Conservation (phyloP, 495 filamentous ascomycete species). For the Penicillium roqueforti region DNA sequence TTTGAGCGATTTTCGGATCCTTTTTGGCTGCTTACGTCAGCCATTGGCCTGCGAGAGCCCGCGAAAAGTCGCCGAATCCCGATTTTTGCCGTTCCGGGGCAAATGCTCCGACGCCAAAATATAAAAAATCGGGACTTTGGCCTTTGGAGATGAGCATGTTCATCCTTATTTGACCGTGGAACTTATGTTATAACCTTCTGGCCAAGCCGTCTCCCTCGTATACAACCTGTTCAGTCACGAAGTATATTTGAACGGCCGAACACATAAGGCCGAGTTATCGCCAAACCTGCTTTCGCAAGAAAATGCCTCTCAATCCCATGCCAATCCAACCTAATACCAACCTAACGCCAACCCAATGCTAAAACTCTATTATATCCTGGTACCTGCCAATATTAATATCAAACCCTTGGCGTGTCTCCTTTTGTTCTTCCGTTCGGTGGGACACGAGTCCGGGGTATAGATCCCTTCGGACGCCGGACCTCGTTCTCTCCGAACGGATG, state of each 20-base stretch:
- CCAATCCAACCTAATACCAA: background rate
- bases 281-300: background rate
- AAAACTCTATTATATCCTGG: no score
- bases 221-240: background rate
- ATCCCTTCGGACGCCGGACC: conserved; percentile 20
- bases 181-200: no score
- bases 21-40: conserved; percentile 1
- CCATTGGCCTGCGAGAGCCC: no score
- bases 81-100: conserved; percentile 15
- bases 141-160: no score
- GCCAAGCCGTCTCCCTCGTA: background rate
- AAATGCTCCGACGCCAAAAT: conserved; percentile 1
- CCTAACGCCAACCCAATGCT: no score
- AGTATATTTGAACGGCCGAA: background rate
- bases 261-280: background rate
- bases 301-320: conserved; percentile 2
- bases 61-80: conserved; percentile 20
- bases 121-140: no score
- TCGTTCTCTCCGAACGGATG: conserved; percentile 20
- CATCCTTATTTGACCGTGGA: no score
- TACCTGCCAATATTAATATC: background rate
- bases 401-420: background rate
- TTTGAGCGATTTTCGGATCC: conserved; percentile 7
- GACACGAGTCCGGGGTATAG: conserved; percentile 20
- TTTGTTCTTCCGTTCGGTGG: background rate